Evolutionary conservation across 2,329 filamentous ascomycete genomes (phyloP), one percentile per base, ranked within the genome.

Genomic region (Pseudogymnoascus sp.): DNA sequence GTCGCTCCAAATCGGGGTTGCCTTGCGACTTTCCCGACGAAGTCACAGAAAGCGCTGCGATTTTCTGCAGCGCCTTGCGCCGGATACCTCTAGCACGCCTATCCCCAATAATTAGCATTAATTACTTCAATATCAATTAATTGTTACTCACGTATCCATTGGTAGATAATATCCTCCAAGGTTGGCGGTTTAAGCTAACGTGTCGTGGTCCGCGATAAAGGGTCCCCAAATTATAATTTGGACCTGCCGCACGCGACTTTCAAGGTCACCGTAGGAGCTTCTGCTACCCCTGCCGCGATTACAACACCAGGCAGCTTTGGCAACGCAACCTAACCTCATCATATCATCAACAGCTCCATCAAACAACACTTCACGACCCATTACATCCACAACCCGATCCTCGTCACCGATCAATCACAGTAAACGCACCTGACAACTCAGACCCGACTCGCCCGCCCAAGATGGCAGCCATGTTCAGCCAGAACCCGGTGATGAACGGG

Each of bases 401-500:
- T 55, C 49, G 8, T 60, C 58, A 60, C 58, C 25, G 35, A 60
- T 45, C 33, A 38, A 30, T 8, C 33, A 5, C 2, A 39, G 14
- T 30, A 39, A 25, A 12, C 35, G 9, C 35, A 60, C 58, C 22
- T 38, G 22, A 45, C 33, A 39, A 39, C 33, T 60, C 39, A 60
- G n/a, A 19, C n/a, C 14, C 25, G n/a, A 30, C 39, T 25, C 35
- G 35, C 22, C 25, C 58, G 58, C 58, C 60, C 73, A 79, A 70
- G 62, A 87, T 87, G 83, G 79, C 80, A 69, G 81, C 84, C 74
- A 85, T 87, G 81, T 87, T 87, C 77, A 87, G 84, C 77, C 84
- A 88, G 76, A 88, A 87, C 75, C 84, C 85, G 68, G 72, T 86
- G 72, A 81, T 87, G 79, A 85, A 88, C 74, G 85, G 85, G 67